Evolutionary conservation across 352 stramenopile genomes (phyloP).

Genomic region (Phytophthora fragariae): DNA sequence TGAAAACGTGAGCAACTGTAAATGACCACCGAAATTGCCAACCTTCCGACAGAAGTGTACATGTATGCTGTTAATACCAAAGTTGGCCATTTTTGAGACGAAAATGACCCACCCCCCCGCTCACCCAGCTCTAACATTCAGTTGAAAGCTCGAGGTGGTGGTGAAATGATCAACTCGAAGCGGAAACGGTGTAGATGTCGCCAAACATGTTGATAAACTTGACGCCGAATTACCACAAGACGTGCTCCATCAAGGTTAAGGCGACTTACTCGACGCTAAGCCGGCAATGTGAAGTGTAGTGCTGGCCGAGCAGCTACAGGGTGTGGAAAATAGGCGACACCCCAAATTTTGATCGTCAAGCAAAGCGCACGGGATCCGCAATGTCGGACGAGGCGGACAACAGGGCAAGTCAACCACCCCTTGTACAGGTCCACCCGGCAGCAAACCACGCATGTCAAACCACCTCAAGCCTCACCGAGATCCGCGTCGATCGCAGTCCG

Average conservation of each 20-base stretch:
- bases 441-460: slow-evolving; percentile 7
- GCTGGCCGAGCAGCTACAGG: background rate
- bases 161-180: background rate
- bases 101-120: background rate
- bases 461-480: slow-evolving; percentile 20
- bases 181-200: background rate
- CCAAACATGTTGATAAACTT: background rate
- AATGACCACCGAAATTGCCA: too few species aligned
- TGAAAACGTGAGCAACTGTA: slow-evolving; percentile 16
- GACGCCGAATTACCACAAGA: background rate
- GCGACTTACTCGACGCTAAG: background rate
- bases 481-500: background rate
- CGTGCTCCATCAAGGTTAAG: background rate
- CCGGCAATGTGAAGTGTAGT: background rate
- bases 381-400: slow-evolving; percentile 21
- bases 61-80: background rate
- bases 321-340: slow-evolving; percentile 5
- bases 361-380: slow-evolving; percentile 13
- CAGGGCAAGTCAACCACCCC: slow-evolving; percentile 15
- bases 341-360: slow-evolving; percentile 17
- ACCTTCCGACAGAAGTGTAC: too few species aligned
- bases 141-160: background rate
- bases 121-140: background rate
- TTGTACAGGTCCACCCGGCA: background rate
- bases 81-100: background rate